Percentiles rank a stretch among this genome's conserved stretches.
Conservation (phyloP, 2,329 filamentous ascomycete species). For the Verticillium zaregamsianum region DNA sequence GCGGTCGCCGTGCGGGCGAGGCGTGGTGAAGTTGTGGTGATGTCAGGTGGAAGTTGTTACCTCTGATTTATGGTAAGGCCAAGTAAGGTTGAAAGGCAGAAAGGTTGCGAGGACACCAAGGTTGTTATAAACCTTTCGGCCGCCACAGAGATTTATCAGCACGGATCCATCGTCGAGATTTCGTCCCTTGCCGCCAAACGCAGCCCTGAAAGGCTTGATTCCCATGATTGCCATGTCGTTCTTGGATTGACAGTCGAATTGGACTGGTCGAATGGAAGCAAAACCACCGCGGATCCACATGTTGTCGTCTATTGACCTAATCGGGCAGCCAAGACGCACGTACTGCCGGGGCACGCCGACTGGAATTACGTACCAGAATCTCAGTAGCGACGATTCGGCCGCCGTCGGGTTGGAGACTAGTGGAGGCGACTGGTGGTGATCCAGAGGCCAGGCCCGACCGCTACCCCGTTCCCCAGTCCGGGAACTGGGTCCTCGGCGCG, state of each 20-base stretch:
- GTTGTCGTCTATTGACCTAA: background rate
- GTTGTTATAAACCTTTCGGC: background rate
- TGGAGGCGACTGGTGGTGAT: background rate
- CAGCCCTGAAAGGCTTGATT: background rate
- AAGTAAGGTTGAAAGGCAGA: background rate
- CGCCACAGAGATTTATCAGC: background rate
- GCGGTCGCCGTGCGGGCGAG: background rate
- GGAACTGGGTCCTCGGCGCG: background rate
- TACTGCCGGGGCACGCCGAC: background rate
- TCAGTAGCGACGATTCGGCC: background rate
- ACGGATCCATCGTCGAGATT: background rate
- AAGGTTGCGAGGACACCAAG: background rate
- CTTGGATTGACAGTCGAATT: background rate
- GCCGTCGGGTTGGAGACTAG: background rate
- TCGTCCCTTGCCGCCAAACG: background rate
- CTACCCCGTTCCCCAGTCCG: background rate
- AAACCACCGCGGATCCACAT: background rate
- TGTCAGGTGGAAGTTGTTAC: background rate
- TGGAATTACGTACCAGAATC: background rate
- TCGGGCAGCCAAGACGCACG: conserved; percentile 2
- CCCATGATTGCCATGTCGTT: background rate
- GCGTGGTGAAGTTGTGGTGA: background rate
- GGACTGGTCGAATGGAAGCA: background rate
- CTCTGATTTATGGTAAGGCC: background rate
- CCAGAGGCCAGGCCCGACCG: background rate